Conservation (phyloP, 495 filamentous ascomycete genomes). For the Daldinia concentrica region DNA sequence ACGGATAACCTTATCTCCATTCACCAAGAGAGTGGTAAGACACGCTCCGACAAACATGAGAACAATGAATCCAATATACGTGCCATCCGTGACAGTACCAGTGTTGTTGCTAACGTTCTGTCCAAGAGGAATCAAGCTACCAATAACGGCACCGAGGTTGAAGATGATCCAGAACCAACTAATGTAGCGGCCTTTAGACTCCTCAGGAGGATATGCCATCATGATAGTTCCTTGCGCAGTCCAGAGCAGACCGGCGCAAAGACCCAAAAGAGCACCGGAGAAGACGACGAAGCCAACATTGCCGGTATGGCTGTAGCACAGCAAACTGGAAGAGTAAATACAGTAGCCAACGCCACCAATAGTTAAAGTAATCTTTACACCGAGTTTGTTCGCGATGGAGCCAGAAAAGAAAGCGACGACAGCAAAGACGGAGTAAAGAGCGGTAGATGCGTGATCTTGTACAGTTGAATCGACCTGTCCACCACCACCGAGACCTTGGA, state of each 20-base stretch:
- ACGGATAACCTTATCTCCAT: constrained; percentile 80
- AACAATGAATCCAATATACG: constrained; percentile 90
- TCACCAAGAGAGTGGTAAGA: constrained; percentile 75
- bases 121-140: constrained; percentile 82
- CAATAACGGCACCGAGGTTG: constrained; percentile 92
- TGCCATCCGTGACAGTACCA: constrained; percentile 77
- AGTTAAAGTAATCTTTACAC: constrained; percentile 74
- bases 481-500: constrained; percentile 77
- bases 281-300: constrained; percentile 83
- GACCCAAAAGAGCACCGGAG: constrained; percentile 74
- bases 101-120: constrained; percentile 75
- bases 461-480: constrained; percentile 71
- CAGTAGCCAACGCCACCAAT: constrained; percentile 89
- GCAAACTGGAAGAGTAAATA: constrained; percentile 79
- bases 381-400: constrained; percentile 78
- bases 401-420: constrained; percentile 90
- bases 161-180: constrained; percentile 95
- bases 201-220: constrained; percentile 90
- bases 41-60: constrained; percentile 79
- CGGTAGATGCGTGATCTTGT: constrained; percentile 67
- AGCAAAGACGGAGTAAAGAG: constrained; percentile 78
- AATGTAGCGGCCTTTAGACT: constrained; percentile 87
- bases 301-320: constrained; percentile 81
- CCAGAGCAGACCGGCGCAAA: constrained; percentile 90
- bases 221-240: constrained; percentile 93